Base-by-base conservation (phyloP, 148 eudicot species). In the Drosera capensis region DNA sequence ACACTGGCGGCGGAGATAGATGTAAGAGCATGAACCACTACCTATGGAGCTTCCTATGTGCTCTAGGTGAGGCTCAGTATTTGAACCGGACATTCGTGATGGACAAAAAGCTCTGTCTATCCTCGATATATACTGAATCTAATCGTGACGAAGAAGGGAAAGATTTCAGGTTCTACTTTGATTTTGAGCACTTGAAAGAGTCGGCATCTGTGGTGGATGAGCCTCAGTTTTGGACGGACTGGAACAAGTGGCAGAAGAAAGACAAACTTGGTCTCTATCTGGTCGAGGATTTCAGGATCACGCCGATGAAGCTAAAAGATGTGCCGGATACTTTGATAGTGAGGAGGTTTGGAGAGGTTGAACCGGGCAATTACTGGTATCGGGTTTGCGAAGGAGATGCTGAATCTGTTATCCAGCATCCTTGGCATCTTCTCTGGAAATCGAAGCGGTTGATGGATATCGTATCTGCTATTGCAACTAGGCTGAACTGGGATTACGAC, bases 331-430 rank as follows among this genome's bases (percentile, higher is more conserved):
- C 76, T 28, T 48, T 85, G 34, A 66, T 90, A 30, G 66, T 81
- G 77, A 78, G 99, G 68, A 90, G 72, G 52, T 90, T 90, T 51
- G 95, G 88, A 21, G 18, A 37, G 0, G 95, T 85, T 35, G 99
- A 92, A 55, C 99, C 94, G 0, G 94, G 85, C 56, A 81, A 80
- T 62, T 90, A 85, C 65, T 90, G 99, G 99, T 81, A 80, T 47
- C 63, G 99, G 12, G 99, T 90, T 5, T 90, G 99, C 49, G 99
- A 90, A 74, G 99, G 99, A 23, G 80, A 80, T 50, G 72, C 94
- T 15, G 95, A 78, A 25, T 71, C 82, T 7, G 78, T 76, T 46
- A 71, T 90, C 46, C 72, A 80, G 55, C 58, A 95, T 41, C 99
- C 99, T 25, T 90, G 99, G 99, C 86, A 81, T 55, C 15, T 78